A percentile compares a stretch with the other conserved stretches of the same genome.
Evolutionary conservation across 768 basidiomycete species (phyloP).

Genomic region (Xerocomellus intermedius): DNA sequence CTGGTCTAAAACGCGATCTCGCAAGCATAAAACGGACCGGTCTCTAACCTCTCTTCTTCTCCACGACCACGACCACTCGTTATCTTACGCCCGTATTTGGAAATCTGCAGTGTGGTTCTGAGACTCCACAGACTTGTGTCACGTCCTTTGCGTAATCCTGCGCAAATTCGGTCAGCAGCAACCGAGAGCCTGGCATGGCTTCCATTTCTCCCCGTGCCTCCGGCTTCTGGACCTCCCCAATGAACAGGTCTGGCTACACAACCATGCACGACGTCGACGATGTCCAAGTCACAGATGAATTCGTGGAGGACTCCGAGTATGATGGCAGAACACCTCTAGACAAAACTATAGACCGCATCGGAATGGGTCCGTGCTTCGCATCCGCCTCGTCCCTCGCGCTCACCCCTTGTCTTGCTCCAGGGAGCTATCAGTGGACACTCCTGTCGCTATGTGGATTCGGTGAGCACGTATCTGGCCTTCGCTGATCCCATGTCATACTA

Average conservation of each 20-base stretch:
- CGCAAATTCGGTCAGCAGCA: neutral
- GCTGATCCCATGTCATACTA: neutral
- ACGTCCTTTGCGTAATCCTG: conserved; percentile 14
- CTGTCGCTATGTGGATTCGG: conserved; percentile 86
- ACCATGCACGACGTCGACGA: conserved; percentile 34
- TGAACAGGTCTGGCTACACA: conserved; percentile 36
- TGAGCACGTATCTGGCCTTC: conserved; percentile 38
- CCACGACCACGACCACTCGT: no score
- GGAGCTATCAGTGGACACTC: conserved; percentile 79
- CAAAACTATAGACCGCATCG: conserved; percentile 85
- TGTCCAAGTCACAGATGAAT: conserved; percentile 26
- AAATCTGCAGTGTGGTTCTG: neutral
- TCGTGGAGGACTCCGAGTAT: conserved; percentile 23
- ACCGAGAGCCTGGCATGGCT: conserved; percentile 29
- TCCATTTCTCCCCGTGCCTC: conserved; percentile 48
- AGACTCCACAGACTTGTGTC: neutral
- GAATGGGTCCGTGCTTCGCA: conserved; percentile 61
- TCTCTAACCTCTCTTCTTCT: no score
- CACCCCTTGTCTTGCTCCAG: conserved; percentile 28
- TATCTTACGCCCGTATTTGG: neutral
- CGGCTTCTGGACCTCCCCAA: conserved; percentile 43
- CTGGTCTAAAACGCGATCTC: conserved; percentile 7
- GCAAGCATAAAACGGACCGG: neutral
- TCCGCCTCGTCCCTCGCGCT: neutral
- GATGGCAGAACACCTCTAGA: conserved; percentile 66